A percentile compares a stretch with the other conserved stretches of the same genome.
These are phyloP conservation scores for Hyaloscypha variabilis DNA, from an alignment of 495 filamentous ascomycete species.

Conservation along the genomic window DNA sequence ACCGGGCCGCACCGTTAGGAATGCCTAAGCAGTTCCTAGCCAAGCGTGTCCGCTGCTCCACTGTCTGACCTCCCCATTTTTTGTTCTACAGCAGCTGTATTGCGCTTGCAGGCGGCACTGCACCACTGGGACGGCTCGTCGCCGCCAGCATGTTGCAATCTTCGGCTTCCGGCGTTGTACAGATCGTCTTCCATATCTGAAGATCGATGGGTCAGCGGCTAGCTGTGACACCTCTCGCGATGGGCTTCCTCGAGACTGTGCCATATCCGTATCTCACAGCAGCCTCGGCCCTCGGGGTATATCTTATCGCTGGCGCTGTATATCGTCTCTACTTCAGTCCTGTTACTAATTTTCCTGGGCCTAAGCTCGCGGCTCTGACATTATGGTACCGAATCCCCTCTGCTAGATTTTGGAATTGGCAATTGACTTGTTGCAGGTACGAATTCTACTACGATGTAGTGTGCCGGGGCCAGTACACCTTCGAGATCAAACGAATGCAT, in stretches of 20 bases:
- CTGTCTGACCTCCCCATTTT: no score
- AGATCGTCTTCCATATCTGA: background rate
- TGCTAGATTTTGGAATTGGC: background rate
- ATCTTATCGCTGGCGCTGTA: constrained; percentile 4
- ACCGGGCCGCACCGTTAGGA: no score
- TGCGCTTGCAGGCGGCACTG: no score
- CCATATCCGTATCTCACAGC: background rate
- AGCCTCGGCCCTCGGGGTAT: background rate
- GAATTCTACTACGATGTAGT: constrained; percentile 44
- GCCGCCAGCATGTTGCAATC: background rate
- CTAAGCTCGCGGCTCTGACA: constrained; percentile 46
- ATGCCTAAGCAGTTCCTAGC: no score
- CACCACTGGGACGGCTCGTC: background rate
- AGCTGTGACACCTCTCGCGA: background rate
- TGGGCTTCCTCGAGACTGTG: background rate
- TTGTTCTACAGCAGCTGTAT: background rate
- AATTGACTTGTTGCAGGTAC: constrained; percentile 15
- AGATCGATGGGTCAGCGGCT: background rate
- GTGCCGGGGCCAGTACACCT: constrained; percentile 29
- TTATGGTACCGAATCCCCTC: constrained; percentile 39
- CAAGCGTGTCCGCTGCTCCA: no score
- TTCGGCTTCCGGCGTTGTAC: background rate
- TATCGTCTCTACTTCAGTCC: constrained; percentile 45
- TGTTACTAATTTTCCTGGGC: constrained; percentile 48
- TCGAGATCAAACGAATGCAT: constrained; percentile 34